These are phyloP conservation scores for Pulveroboletus frians DNA, from an alignment of 768 basidiomycete genomes.

Conservation along the genomic window DNA sequence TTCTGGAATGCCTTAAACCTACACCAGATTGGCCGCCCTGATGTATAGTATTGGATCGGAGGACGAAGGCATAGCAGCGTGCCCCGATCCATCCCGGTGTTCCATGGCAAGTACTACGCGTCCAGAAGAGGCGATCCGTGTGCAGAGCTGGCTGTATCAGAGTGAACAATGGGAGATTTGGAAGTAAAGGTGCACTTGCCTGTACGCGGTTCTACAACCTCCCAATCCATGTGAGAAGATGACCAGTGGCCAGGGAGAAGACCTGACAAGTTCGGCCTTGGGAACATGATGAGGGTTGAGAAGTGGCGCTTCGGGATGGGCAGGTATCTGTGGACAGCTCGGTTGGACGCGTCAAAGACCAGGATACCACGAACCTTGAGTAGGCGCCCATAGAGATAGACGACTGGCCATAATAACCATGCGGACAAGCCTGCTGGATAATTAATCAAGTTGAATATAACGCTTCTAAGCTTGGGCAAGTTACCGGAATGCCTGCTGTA, in stretches of 20 bases:
- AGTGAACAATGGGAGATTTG: neutral
- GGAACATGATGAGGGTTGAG: slow-evolving; percentile 26
- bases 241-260: slow-evolving; percentile 64
- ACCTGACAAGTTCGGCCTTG: slow-evolving; percentile 2
- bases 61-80: slow-evolving; percentile 39
- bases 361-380: slow-evolving; percentile 38
- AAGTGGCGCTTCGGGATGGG: slow-evolving; percentile 50
- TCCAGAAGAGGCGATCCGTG: slow-evolving; percentile 69
- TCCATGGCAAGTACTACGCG: slow-evolving; percentile 78
- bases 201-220: slow-evolving; percentile 68
- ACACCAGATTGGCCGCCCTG: slow-evolving; percentile 53
- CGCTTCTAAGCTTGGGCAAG: neutral
- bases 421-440: slow-evolving; percentile 19
- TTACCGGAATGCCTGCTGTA: slow-evolving; percentile 47
- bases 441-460: neutral
- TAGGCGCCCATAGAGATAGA: slow-evolving; percentile 48
- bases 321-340: slow-evolving; percentile 44
- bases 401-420: slow-evolving; percentile 38
- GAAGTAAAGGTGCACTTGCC: slow-evolving; percentile 29
- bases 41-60: slow-evolving; percentile 44
- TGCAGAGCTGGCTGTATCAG: slow-evolving; percentile 56
- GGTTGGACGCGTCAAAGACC: neutral
- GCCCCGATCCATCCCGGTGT: slow-evolving; percentile 77
- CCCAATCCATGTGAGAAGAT: slow-evolving; percentile 84
- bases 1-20: slow-evolving; percentile 16